Conservation (phyloP, 192 early-diverging fungal genomes). For the Coemansia sp. region DNA sequence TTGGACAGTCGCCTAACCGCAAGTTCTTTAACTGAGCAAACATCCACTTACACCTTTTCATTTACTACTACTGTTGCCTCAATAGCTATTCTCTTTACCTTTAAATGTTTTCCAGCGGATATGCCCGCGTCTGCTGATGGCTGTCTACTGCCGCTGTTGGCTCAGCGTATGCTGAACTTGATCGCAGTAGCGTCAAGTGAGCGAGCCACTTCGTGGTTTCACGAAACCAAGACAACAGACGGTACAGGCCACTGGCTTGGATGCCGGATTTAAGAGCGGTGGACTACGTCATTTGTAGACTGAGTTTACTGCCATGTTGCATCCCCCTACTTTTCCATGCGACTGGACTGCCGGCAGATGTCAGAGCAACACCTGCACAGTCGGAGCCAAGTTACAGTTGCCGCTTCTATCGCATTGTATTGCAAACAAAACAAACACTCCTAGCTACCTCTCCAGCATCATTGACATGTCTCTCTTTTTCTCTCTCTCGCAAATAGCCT, state of each 20-base stretch:
- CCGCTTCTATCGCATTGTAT: not conserved
- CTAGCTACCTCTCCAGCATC: not conserved
- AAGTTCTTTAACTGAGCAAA: conserved; percentile 74
- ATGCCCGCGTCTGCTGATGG: not conserved
- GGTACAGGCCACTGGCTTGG: not conserved
- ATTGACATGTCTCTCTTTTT: not conserved
- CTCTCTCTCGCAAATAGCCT: not conserved
- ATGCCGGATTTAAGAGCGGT: not conserved
- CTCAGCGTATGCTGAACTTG: not conserved
- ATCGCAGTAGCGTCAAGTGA: not conserved
- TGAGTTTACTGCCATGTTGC: not conserved
- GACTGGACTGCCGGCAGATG: not conserved
- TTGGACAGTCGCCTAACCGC: conserved; percentile 89
- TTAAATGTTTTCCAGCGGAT: not conserved
- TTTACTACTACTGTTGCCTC: not conserved
- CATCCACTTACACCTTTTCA: conserved; percentile 3
- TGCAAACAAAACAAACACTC: not conserved
- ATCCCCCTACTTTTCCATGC: not conserved
- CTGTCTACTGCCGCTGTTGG: not conserved
- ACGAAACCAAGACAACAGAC: not conserved
- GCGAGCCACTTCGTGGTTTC: not conserved
- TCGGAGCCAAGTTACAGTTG: not conserved
- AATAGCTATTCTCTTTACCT: not conserved
- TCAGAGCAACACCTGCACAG: not conserved
- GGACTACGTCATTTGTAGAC: not conserved